Evolutionary conservation across 2,329 filamentous ascomycete genomes (phyloP).

Genomic region (Aquanectria penicillioides): DNA sequence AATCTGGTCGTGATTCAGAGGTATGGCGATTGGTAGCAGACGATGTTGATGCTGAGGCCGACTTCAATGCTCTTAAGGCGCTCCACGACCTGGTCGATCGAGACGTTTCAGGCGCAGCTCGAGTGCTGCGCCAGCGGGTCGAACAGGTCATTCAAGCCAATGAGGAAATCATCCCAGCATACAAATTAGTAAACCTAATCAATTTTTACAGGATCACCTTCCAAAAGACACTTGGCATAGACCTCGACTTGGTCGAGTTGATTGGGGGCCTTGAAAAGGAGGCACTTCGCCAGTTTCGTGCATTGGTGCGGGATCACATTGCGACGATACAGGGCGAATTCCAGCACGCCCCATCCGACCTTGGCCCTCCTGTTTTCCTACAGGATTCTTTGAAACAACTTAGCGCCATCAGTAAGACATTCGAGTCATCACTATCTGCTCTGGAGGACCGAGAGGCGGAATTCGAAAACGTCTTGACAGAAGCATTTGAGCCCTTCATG

Average conservation of each 20-base stretch:
- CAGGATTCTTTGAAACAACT: conserved; percentile 83
- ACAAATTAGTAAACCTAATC: conserved; percentile 89
- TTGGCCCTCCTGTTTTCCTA: conserved; percentile 83
- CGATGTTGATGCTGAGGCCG: conserved; percentile 60
- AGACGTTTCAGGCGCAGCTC: conserved; percentile 81
- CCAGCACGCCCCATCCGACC: conserved; percentile 74
- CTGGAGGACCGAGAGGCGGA: conserved; percentile 68
- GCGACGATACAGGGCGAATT: conserved; percentile 78
- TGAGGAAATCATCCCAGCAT: conserved; percentile 87
- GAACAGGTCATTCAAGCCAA: conserved; percentile 94
- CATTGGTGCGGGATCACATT: conserved; percentile 82
- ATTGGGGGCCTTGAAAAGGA: conserved; percentile 77
- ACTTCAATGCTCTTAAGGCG: conserved; percentile 84
- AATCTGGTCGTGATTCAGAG: conserved; percentile 82
- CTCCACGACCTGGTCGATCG: conserved; percentile 88
- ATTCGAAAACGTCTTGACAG: conserved; percentile 79
- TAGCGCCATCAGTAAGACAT: conserved; percentile 82
- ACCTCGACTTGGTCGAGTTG: conserved; percentile 75
- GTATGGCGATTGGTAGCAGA: conserved; percentile 78
- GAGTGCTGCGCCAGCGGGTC: conserved; percentile 86
- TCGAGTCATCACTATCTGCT: conserved; percentile 80
- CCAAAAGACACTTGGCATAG: conserved; percentile 75
- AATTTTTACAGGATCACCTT: conserved; percentile 92
- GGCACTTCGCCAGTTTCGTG: conserved; percentile 83
- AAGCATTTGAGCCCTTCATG: conserved; percentile 88